Evolutionary conservation across 2,329 filamentous ascomycete species (phyloP), one percentile per base, ranked within the genome.

Genomic region (Coniochaeta pulveracea): DNA sequence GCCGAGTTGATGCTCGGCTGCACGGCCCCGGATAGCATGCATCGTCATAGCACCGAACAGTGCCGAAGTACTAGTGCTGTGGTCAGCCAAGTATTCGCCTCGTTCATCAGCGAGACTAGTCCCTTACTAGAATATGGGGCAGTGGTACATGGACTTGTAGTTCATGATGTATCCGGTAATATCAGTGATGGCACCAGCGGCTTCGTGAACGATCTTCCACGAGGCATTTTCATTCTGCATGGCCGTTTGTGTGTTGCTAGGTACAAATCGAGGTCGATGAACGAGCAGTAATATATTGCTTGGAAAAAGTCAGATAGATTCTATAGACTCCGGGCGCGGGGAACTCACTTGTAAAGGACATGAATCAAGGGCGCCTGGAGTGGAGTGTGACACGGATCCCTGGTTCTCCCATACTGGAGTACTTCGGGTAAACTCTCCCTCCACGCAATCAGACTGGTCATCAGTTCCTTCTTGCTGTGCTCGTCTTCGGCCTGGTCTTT

Each of bases 41-140:
- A 34, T 34, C 12, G 33, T 34, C 33, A 34, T 34, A 15, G 33
- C 33, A 16, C 33, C 33, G 23, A 34, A 34, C 5, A 34, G 33
- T 17, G 33, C 33, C 6, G 33, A 34, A 17, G 33, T 34, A 15
- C 33, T 34, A 17, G 12, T 5, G 10, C 10, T 26, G 8, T 23
- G 8, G 19, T 26, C 24, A 26, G 24, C n/a, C n/a, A n/a, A n/a
- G n/a, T 26, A 26, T 26, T 14, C 11, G 24, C n/a, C 24, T 26
- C 24, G 11, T 26, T 26, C n/a, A 11, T 7, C 21, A 10, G 7
- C 7, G 32, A 26, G 14, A 23, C 21, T n/a, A 10, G 22, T 34
- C 15, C 6, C 22, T 18, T 25, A 34, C 33, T 26, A 26, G 33
- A 34, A 34, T 8, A 34, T 22, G 9, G 33, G 33, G 33, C 33